Percentiles rank a stretch among this genome's conserved stretches.
phyloP scores from a whole-genome alignment of 1,139 yeast species.

The Petasospora rhodanensis region DNA sequence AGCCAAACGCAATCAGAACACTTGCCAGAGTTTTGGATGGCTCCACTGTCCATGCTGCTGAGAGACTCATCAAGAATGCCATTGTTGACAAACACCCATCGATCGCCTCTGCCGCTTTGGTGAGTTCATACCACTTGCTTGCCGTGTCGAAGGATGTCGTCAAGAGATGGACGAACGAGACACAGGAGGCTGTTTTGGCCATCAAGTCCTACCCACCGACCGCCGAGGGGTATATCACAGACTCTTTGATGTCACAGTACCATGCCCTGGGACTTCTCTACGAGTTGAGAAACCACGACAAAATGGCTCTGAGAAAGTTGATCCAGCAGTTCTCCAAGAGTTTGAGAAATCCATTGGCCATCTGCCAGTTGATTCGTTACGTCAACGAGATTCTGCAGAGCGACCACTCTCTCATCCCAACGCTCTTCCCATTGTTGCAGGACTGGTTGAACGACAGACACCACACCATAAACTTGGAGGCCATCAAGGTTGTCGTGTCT shows the following conservation, averaged over 20 bases:
- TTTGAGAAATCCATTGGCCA: conserved; percentile 69
- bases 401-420: conserved; percentile 39
- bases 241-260: conserved; percentile 85
- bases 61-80: conserved; percentile 87
- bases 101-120: conserved; percentile 88
- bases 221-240: conserved; percentile 42
- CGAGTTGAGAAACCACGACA: conserved; percentile 84
- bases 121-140: conserved; percentile 82
- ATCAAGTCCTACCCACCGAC: conserved; percentile 55
- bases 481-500: conserved; percentile 75
- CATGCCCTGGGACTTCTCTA: conserved; percentile 92
- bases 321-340: conserved; percentile 73
- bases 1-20: conserved; percentile 94
- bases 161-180: conserved; percentile 89
- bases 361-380: conserved; percentile 80
- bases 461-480: conserved; percentile 90
- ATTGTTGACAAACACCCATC: conserved; percentile 88
- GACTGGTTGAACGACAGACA: conserved; percentile 76
- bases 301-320: conserved; percentile 89
- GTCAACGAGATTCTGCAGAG: conserved; percentile 64
- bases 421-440: conserved; percentile 61
- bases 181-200: conserved; percentile 78
- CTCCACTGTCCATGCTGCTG: conserved; percentile 90
- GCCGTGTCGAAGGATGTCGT: conserved; percentile 91
- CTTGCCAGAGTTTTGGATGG: conserved; percentile 87